Percentiles rank a stretch among this genome's conserved stretches.
These are phyloP conservation scores for Phialemoniopsis sp. DNA, from an alignment of 2,329 filamentous ascomycete species.

Conservation along the genomic window DNA sequence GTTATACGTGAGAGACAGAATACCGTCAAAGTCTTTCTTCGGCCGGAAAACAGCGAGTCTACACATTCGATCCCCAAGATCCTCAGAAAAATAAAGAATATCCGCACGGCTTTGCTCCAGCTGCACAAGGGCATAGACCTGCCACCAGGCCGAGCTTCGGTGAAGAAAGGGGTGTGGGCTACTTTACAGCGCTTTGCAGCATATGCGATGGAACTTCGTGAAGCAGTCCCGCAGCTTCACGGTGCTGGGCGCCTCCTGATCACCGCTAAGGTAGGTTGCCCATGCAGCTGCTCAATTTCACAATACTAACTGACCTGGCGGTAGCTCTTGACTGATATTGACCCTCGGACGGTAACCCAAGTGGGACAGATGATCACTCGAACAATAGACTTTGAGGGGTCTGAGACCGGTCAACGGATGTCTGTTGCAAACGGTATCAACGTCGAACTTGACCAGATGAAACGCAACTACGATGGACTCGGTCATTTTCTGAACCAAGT, in stretches of 20 bases:
- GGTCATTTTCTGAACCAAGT: constrained; percentile 68
- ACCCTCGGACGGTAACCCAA: constrained; percentile 53
- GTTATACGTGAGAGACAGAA: constrained; percentile 69
- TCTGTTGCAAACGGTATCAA: constrained; percentile 72
- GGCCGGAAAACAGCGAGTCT: constrained; percentile 59
- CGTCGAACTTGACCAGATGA: constrained; percentile 70
- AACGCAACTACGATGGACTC: constrained; percentile 73
- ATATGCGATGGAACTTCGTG: constrained; percentile 65
- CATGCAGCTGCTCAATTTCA: too few species aligned
- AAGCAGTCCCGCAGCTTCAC: constrained; percentile 53
- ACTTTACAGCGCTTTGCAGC: constrained; percentile 69
- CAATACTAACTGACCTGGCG: neutral
- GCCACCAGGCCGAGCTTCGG: constrained; percentile 40
- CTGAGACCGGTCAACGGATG: constrained; percentile 65
- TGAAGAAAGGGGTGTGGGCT: constrained; percentile 68
- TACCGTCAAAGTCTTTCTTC: constrained; percentile 63
- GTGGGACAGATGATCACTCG: constrained; percentile 69
- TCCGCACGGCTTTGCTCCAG: constrained; percentile 63
- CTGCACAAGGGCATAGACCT: constrained; percentile 73
- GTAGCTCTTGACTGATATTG: constrained; percentile 54
- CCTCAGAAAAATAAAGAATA: constrained; percentile 71
- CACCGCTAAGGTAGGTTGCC: constrained; percentile 43
- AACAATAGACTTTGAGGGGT: constrained; percentile 77
- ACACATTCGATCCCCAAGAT: constrained; percentile 53
- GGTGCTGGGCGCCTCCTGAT: constrained; percentile 49